Percentiles rank a stretch among this genome's conserved stretches.
phyloP scores from a whole-genome alignment of 495 filamentous ascomycete genomes.

The Penicillium taxi region DNA sequence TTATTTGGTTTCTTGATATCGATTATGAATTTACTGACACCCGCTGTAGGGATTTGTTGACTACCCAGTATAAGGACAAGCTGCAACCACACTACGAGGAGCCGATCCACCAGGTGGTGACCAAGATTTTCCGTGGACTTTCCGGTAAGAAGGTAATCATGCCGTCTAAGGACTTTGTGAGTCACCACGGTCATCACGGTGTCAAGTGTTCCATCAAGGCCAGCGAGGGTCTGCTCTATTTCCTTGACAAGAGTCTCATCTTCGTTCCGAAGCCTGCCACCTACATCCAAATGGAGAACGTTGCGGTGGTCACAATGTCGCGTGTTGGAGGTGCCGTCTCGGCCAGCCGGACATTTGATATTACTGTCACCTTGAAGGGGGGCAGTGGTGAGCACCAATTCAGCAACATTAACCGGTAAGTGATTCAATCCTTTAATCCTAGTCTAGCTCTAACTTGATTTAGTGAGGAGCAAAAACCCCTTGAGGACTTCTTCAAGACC shows the following conservation, averaged over 20 bases:
- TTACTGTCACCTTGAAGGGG: conserved; percentile 78
- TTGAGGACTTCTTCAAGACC: conserved; percentile 91
- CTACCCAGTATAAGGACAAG: conserved; percentile 83
- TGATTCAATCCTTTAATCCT: neutral
- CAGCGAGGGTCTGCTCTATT: conserved; percentile 94
- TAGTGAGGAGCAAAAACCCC: conserved; percentile 85
- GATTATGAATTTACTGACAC: conserved; percentile 8
- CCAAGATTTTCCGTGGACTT: conserved; percentile 87
- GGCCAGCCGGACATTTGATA: conserved; percentile 93
- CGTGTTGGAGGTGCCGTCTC: conserved; percentile 91
- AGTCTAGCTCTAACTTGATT: conserved; percentile 1
- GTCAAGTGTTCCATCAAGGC: conserved; percentile 99
- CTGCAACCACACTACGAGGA: conserved; percentile 82
- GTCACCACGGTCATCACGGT: conserved; percentile 85
- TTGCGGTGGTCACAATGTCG: conserved; percentile 84
- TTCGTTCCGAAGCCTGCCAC: conserved; percentile 98
- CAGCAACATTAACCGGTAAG: conserved; percentile 93
- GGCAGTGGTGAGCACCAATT: conserved; percentile 80
- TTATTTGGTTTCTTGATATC: conserved; percentile 12
- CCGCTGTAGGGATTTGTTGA: conserved; percentile 48
- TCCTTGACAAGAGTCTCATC: conserved; percentile 96
- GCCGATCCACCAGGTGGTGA: conserved; percentile 82
- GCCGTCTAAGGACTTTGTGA: conserved; percentile 88
- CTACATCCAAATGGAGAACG: conserved; percentile 88
- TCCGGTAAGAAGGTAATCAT: conserved; percentile 89